phyloP scores from a whole-genome alignment of 1,284 basidiomycete genomes.

The Boletellus deceptivus region DNA sequence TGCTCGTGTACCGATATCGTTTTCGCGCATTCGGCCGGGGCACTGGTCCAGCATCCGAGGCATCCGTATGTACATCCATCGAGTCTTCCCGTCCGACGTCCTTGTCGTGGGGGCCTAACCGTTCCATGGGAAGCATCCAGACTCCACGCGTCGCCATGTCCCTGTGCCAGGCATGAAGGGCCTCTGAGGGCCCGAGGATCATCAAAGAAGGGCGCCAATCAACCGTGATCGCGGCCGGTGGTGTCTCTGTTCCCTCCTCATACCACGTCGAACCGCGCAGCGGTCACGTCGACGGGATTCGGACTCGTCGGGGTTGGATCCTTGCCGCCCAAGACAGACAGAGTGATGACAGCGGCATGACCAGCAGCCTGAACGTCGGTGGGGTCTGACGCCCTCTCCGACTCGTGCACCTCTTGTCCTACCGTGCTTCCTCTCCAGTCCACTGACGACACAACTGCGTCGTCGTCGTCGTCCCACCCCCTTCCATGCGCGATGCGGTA shows the following conservation, averaged over 20 bases:
- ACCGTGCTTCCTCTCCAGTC: constrained; percentile 18
- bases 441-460: constrained; percentile 6
- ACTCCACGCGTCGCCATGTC: not conserved
- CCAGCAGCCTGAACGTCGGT: not conserved
- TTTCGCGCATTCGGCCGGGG: no score
- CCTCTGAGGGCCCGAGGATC: no score
- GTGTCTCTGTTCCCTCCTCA: not conserved
- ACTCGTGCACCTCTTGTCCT: not conserved
- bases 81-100: not conserved
- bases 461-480: constrained; percentile 13
- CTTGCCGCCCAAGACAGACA: constrained; percentile 3
- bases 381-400: not conserved
- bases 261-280: not conserved
- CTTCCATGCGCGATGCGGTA: constrained; percentile 26
- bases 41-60: no score
- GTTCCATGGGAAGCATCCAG: not conserved
- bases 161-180: not conserved
- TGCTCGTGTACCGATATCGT: no score
- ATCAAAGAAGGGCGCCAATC: not conserved
- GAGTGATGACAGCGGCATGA: no score
- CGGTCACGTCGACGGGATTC: not conserved
- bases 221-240: not conserved
- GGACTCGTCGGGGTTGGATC: not conserved
- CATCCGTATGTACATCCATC: not conserved
- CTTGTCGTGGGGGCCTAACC: not conserved